phyloP scores from a whole-genome alignment of 2,329 filamentous ascomycete species.

The Shiraia sp. region DNA sequence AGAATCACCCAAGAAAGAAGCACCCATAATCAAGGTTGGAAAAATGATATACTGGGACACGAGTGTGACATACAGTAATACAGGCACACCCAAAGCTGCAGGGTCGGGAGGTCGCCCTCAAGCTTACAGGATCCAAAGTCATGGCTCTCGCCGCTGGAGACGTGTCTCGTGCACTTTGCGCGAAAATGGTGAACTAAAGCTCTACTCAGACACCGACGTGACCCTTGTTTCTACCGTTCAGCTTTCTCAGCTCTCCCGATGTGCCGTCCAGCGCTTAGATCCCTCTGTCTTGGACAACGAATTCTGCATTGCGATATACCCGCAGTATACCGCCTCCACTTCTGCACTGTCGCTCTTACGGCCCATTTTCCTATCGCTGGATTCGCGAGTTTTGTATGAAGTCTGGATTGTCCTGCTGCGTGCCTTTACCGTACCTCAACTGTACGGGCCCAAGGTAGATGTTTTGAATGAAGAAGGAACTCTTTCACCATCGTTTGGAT shows the following conservation, averaged over 20 bases:
- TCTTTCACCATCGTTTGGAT: slow-evolving; percentile 44
- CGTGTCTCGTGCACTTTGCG: slow-evolving; percentile 90
- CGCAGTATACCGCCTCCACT: slow-evolving; percentile 80
- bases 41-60: slow-evolving; percentile 73
- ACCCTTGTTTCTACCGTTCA: slow-evolving; percentile 81
- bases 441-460: slow-evolving; percentile 71
- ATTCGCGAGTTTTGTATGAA: slow-evolving; percentile 88
- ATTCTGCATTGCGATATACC: slow-evolving; percentile 93
- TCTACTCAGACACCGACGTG: slow-evolving; percentile 84
- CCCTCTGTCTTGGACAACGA: slow-evolving; percentile 89
- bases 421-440: slow-evolving; percentile 87
- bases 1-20: slow-evolving; percentile 68
- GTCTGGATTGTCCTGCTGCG: slow-evolving; percentile 94
- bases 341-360: slow-evolving; percentile 75
- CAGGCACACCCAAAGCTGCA: slow-evolving; percentile 38
- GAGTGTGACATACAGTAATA: slow-evolving; percentile 55
- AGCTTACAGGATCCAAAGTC: slow-evolving; percentile 60
- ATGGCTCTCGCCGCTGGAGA: slow-evolving; percentile 72
- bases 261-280: slow-evolving; percentile 87
- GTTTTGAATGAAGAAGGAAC: slow-evolving; percentile 45
- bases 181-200: slow-evolving; percentile 91
- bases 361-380: slow-evolving; percentile 87
- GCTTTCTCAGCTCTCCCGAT: slow-evolving; percentile 84
- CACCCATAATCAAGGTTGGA: slow-evolving; percentile 86
- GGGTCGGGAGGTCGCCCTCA: slow-evolving; percentile 49